phyloP scores from a whole-genome alignment of 139 green algal genomes.

The Diplosphaera chodatii region DNA sequence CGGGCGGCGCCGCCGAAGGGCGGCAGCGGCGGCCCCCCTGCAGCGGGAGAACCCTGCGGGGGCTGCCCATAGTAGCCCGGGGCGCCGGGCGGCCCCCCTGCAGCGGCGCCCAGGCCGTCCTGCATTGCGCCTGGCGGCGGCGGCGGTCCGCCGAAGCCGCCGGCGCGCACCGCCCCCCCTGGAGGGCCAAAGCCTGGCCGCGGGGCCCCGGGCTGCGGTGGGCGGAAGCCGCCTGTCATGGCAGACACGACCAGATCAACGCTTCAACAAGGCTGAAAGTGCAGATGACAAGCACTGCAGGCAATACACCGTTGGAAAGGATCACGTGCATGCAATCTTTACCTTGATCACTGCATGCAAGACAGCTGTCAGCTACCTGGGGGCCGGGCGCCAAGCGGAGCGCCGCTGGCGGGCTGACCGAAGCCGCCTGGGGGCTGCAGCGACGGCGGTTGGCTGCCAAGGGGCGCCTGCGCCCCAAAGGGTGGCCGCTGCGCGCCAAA shows the following conservation, averaged over 20 bases:
- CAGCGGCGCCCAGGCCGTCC: neutral
- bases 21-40: conserved; percentile 4
- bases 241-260: too few relatives aligned
- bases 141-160: neutral
- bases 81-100: too few relatives aligned
- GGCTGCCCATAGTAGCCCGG: neutral
- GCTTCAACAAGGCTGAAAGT: too few relatives aligned
- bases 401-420: neutral
- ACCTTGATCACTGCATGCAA: too few relatives aligned
- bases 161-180: neutral
- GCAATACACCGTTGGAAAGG: too few relatives aligned
- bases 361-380: too few relatives aligned
- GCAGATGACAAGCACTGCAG: too few relatives aligned
- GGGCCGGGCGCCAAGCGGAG: too few relatives aligned
- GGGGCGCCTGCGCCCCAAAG: neutral
- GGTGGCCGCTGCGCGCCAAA: neutral
- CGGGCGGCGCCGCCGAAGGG: neutral
- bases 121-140: too few relatives aligned
- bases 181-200: neutral
- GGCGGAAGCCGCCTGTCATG: too few relatives aligned
- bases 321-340: too few relatives aligned
- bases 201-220: too few relatives aligned
- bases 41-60: neutral
- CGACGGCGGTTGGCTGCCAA: neutral
- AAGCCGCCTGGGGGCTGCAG: neutral